Base-by-base conservation (phyloP, 2,329 filamentous ascomycete genomes). In the Penicillium sp. region DNA sequence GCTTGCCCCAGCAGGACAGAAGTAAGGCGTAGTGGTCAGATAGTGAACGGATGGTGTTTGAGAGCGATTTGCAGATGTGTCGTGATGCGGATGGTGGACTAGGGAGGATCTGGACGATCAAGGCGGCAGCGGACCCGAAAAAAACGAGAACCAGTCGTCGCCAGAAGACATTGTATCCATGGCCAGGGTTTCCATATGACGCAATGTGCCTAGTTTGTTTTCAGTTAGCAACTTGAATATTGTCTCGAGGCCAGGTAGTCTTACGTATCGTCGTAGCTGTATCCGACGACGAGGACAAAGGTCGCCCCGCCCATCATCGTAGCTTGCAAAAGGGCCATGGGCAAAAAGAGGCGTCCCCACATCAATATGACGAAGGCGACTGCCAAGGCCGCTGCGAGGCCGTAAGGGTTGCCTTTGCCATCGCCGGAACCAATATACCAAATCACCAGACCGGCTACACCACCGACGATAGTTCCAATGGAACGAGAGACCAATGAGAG, bases 391-490 rank as follows among this genome's bases (percentile, higher is more conserved):
- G 79, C 80, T 2, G 71, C 78, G 46, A 82, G 65, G 0, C 81
- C 80, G 22, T 81, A 82, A 0, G 80, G 73, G 54, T 82, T 82
- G 0, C 81, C 81, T 0, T 63, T 54, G 0, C 81, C 81, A 25
- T 64, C 63, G 0, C 79, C 81, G 1, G 80, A 78, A 0, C 79
- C 80, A 18, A 81, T 77, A 40, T 83, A 82, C 81, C 81, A 83
- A 1, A 74, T 74, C 0, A 77, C 65, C 62, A 82, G 67, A 0
- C 77, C 81, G 7, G 81, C 48, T 0, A 78, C 61, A 14, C 81
- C 81, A 0, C 81, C 81, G 9, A 79, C 55, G 0, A 82, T 56
- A 0, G 80, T 81, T 6, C 77, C 81, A 1, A 74, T 49, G 0
- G 66, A 62, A 22, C 81, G 72, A 1, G 72, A 67, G 0, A 80